Evolutionary conservation across 1,284 basidiomycete genomes (phyloP).

Genomic region (Moniliella sp.): DNA sequence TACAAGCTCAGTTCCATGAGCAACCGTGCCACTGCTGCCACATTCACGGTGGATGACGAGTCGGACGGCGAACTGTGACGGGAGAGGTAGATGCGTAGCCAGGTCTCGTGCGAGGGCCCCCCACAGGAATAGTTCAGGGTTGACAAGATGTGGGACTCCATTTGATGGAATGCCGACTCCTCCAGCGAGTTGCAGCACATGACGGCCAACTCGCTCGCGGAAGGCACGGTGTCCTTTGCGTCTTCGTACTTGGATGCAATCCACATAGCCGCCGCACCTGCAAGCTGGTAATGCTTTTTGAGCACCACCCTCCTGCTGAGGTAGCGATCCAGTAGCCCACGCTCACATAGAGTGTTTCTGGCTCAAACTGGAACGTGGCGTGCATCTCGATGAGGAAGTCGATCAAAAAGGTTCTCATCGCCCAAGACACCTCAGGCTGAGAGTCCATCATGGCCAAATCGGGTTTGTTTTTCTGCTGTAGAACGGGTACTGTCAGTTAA

Average conservation of each 20-base stretch:
- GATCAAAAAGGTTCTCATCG: constrained; percentile 92
- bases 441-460: constrained; percentile 90
- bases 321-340: constrained; percentile 96
- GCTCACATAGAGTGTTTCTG: constrained; percentile 91
- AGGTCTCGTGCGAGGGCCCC: constrained; percentile 92
- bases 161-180: constrained; percentile 60
- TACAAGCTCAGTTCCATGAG: constrained; percentile 95
- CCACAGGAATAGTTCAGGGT: constrained; percentile 90
- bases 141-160: constrained; percentile 70
- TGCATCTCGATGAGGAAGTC: constrained; percentile 98
- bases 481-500: not conserved
- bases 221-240: constrained; percentile 88
- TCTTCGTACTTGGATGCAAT: constrained; percentile 99
- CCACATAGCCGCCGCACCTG: constrained; percentile 92
- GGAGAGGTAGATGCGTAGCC: constrained; percentile 50
- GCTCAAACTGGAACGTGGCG: constrained; percentile 65
- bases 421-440: constrained; percentile 68
- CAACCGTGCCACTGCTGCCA: constrained; percentile 87
- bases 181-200: constrained; percentile 90
- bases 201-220: constrained; percentile 72
- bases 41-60: no score
- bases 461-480: constrained; percentile 48
- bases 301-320: constrained; percentile 93
- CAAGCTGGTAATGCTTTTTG: constrained; percentile 96
- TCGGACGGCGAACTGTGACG: constrained; percentile 59